Evolutionary conservation across 495 filamentous ascomycete genomes (phyloP).

Genomic region (Bacidia gigantensis): DNA sequence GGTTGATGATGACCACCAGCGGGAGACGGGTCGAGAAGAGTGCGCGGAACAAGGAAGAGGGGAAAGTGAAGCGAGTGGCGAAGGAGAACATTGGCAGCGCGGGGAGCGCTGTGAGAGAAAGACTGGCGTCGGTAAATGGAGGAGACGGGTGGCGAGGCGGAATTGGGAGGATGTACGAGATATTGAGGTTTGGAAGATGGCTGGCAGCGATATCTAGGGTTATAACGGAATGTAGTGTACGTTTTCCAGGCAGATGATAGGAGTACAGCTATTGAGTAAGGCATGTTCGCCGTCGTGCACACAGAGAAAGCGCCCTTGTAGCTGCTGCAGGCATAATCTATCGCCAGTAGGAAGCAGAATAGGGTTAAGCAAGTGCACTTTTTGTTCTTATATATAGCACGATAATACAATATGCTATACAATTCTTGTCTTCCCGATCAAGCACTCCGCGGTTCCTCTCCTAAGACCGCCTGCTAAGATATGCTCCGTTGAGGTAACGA

Average conservation of each 20-base stretch:
- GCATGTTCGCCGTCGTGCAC: too few species aligned
- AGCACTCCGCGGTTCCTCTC: too few species aligned
- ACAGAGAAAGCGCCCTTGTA: too few species aligned
- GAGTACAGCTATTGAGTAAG: too few species aligned
- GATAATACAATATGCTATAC: too few species aligned
- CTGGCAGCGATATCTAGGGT: conserved; percentile 10
- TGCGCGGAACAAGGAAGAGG: background rate
- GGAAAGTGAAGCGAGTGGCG: background rate
- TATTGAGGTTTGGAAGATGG: conserved; percentile 16
- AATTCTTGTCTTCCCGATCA: too few species aligned
- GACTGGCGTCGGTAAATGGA: background rate
- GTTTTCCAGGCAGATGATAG: background rate
- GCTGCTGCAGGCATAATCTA: too few species aligned
- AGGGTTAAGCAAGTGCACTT: too few species aligned
- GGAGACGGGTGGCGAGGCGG: conserved; percentile 7
- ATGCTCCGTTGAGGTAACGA: too few species aligned
- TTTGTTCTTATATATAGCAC: too few species aligned
- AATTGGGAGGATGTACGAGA: conserved; percentile 8
- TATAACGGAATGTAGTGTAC: background rate
- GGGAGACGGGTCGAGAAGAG: background rate
- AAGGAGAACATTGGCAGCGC: background rate
- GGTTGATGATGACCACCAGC: background rate
- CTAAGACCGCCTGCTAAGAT: too few species aligned
- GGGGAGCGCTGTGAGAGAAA: background rate
- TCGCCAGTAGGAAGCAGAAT: too few species aligned